phyloP scores from a whole-genome alignment of 495 filamentous ascomycete species.

The Pyronema domesticum region DNA sequence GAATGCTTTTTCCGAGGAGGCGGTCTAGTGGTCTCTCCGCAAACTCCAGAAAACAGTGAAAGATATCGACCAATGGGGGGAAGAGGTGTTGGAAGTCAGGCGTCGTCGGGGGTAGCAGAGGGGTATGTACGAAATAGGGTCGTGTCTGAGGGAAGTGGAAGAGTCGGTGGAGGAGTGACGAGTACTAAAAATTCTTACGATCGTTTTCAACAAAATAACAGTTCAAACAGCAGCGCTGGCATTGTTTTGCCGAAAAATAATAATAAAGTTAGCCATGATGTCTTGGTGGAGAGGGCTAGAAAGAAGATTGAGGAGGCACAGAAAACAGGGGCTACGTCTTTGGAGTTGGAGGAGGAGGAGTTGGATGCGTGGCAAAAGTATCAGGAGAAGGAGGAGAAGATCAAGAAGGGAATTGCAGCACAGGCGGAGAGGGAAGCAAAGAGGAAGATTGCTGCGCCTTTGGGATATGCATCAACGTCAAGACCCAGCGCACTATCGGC shows the following conservation, averaged over 20 bases:
- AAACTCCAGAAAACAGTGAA: constrained; percentile 20
- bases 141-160: neutral
- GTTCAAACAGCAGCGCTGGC: neutral
- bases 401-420: constrained; percentile 17
- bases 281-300: constrained; percentile 16
- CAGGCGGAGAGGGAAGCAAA: constrained; percentile 4
- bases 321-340: constrained; percentile 8
- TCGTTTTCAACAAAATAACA: constrained; percentile 6
- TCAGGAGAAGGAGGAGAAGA: constrained; percentile 17
- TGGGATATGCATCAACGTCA: neutral
- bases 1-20: constrained; percentile 99
- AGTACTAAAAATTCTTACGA: constrained; percentile 6
- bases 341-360: constrained; percentile 20
- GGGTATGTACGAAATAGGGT: neutral
- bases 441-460: constrained; percentile 2
- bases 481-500: neutral
- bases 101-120: constrained; percentile 9
- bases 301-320: constrained; percentile 13
- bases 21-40: constrained; percentile 58
- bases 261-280: constrained; percentile 7
- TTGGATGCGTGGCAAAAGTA: constrained; percentile 19
- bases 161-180: neutral
- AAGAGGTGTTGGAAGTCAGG: constrained; percentile 5
- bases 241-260: neutral
- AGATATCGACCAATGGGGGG: constrained; percentile 24